These are phyloP conservation scores for Massarina eburnea DNA, from an alignment of 2,329 filamentous ascomycete genomes.

Conservation along the genomic window DNA sequence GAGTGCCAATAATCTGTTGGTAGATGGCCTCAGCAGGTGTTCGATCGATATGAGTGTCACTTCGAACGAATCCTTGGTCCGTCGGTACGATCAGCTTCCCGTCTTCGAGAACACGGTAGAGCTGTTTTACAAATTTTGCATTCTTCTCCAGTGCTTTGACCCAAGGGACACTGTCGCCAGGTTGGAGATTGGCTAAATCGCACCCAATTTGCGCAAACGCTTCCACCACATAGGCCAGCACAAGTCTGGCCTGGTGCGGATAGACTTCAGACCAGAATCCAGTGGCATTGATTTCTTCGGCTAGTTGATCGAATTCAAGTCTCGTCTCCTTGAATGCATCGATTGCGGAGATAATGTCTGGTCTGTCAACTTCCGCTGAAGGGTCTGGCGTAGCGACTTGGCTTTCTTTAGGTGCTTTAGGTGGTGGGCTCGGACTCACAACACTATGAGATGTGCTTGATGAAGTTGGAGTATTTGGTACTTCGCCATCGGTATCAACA, in stretches of 20 bases:
- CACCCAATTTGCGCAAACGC: slow-evolving; percentile 4
- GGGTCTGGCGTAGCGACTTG: not conserved
- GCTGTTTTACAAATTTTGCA: slow-evolving; percentile 3
- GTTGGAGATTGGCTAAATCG: not conserved
- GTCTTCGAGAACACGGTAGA: slow-evolving; percentile 8
- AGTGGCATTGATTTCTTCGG: not conserved
- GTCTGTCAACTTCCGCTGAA: not conserved
- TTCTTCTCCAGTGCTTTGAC: slow-evolving; percentile 2
- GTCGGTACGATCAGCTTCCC: slow-evolving; percentile 1
- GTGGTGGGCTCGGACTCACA: not conserved
- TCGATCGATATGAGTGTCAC: not conserved
- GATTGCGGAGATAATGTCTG: not conserved
- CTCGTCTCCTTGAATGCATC: not conserved
- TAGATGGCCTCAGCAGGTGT: slow-evolving; percentile 1
- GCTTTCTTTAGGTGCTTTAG: not conserved
- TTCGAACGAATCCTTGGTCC: slow-evolving; percentile 1
- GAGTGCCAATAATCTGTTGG: not conserved
- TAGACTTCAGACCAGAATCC: slow-evolving; percentile 5
- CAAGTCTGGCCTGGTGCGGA: slow-evolving; percentile 1
- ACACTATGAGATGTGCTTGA: no score
- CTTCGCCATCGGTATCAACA: not conserved
- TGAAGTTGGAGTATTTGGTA: not conserved
- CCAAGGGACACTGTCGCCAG: slow-evolving; percentile 3
- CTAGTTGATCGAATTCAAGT: slow-evolving; percentile 1
- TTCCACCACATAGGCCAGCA: slow-evolving; percentile 5